Evolutionary conservation across 2,329 filamentous ascomycete species (phyloP).

Genomic region (Alternaria sp.): DNA sequence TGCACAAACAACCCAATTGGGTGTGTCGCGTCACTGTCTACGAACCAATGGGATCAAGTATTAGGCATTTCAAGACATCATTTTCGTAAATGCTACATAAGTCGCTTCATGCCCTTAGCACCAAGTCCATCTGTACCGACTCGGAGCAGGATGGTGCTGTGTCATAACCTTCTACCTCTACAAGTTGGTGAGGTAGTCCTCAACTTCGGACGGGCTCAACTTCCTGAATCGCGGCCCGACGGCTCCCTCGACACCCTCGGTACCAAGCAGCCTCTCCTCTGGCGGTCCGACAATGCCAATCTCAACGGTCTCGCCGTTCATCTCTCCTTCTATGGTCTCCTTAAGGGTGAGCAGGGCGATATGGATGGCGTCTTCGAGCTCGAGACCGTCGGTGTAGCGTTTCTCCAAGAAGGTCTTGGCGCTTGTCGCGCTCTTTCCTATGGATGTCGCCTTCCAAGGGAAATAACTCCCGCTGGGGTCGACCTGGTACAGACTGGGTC

Average conservation of each 20-base stretch:
- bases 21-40: background rate
- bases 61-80: slow-evolving; percentile 15
- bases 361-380: slow-evolving; percentile 97
- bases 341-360: slow-evolving; percentile 97
- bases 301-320: slow-evolving; percentile 98
- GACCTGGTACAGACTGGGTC: slow-evolving; percentile 97
- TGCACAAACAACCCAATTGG: background rate
- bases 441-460: slow-evolving; percentile 98
- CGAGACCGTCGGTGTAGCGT: slow-evolving; percentile 94
- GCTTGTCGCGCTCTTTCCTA: slow-evolving; percentile 97
- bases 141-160: background rate
- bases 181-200: slow-evolving; percentile 99
- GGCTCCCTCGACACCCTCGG: slow-evolving; percentile 85
- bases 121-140: background rate
- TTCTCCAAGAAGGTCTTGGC: slow-evolving; percentile 99
- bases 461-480: slow-evolving; percentile 99
- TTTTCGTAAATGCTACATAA: slow-evolving; percentile 36
- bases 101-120: slow-evolving; percentile 21
- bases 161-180: slow-evolving; percentile 65
- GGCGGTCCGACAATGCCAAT: slow-evolving; percentile 97
- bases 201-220: slow-evolving; percentile 95
- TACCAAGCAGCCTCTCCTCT: slow-evolving; percentile 88
- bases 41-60: background rate
- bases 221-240: slow-evolving; percentile 89
- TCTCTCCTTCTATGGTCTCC: slow-evolving; percentile 99